phyloP scores from a whole-genome alignment of 805 yeast species.

The Yamadazyma sp. region DNA sequence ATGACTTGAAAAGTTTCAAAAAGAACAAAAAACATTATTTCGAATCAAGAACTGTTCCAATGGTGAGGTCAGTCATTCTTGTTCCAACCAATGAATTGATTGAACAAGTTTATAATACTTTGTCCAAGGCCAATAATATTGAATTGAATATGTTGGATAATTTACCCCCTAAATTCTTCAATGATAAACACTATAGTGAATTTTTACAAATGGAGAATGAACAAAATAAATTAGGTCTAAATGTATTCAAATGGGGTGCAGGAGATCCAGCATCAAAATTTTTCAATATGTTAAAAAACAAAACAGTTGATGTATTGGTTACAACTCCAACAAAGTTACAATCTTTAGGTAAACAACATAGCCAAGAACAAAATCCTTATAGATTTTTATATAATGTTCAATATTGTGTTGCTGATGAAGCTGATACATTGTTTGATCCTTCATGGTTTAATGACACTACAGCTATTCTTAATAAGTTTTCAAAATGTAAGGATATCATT shows the following conservation, averaged over 20 bases:
- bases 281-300: conserved; percentile 39
- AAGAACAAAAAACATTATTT: conserved; percentile 17
- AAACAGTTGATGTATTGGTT: conserved; percentile 71
- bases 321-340: conserved; percentile 82
- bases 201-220: conserved; percentile 25
- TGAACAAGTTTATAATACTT: conserved; percentile 63
- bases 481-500: conserved; percentile 57
- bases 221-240: conserved; percentile 34
- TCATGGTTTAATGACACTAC: conserved; percentile 71
- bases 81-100: conserved; percentile 90
- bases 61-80: conserved; percentile 67
- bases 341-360: conserved; percentile 24
- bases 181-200: conserved; percentile 13
- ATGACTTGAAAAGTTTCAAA: conserved; percentile 35
- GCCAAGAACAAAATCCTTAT: conserved; percentile 33
- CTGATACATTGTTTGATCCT: conserved; percentile 85
- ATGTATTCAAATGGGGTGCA: conserved; percentile 60
- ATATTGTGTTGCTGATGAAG: conserved; percentile 83
- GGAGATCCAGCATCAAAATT: conserved; percentile 54
- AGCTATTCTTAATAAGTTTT: conserved; percentile 48
- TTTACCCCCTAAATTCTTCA: conserved; percentile 14
- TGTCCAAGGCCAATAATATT: conserved; percentile 27
- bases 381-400: conserved; percentile 44
- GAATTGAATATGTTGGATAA: conserved; percentile 19
- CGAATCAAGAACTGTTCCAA: conserved; percentile 24